Evolutionary conservation across 2,329 filamentous ascomycete genomes (phyloP).

Genomic region (Penicillium sp.): DNA sequence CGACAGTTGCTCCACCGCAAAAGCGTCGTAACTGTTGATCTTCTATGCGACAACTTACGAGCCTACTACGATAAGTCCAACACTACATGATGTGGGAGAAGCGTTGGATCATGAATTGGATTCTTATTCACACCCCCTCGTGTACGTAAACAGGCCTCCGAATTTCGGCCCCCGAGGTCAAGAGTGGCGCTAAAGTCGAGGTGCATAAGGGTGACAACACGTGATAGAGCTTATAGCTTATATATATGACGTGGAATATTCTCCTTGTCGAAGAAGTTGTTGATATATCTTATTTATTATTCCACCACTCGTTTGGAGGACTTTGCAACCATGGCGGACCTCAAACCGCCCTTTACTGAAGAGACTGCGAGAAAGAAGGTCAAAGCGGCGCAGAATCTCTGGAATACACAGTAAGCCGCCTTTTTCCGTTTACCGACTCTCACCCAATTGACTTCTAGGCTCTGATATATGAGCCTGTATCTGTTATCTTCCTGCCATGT

Average conservation of each 20-base stretch:
- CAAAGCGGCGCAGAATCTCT: constrained; percentile 80
- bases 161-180: neutral
- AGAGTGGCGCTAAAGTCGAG: constrained; percentile 6
- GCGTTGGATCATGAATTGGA: too few species aligned
- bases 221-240: constrained; percentile 22
- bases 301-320: neutral
- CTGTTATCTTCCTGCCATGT: neutral
- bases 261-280: neutral
- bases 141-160: neutral
- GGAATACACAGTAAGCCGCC: constrained; percentile 72
- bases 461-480: too few species aligned
- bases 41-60: too few species aligned
- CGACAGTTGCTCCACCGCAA: too few species aligned
- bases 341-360: constrained; percentile 72
- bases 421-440: too few species aligned
- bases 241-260: constrained; percentile 1
- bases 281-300: neutral
- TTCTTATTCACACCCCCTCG: too few species aligned
- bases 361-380: constrained; percentile 77
- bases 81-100: too few species aligned
- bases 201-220: constrained; percentile 12
- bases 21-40: too few species aligned
- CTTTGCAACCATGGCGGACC: constrained; percentile 39
- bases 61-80: too few species aligned
- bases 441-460: too few species aligned